Evolutionary conservation across 306 rosid genomes (phyloP), one percentile per base, ranked within the genome.

Genomic region (Carpinus viminea): DNA sequence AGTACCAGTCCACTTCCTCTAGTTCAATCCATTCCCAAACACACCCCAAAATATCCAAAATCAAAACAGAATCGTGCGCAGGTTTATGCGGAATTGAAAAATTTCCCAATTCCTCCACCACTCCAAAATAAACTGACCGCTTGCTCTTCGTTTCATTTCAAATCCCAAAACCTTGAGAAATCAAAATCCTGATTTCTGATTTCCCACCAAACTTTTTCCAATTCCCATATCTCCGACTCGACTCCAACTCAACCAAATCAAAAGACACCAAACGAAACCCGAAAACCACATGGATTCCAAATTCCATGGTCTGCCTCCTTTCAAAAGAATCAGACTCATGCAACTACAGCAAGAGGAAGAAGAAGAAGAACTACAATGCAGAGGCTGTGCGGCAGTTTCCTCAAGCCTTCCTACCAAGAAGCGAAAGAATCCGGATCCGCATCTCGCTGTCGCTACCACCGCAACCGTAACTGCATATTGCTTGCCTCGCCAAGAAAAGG

Each of bases 401-500:
- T 78, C 76, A 2, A 68, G 72, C 45, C 89, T 95, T 51, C 98
- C 94, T 0, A 80, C 92, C 1, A 94, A 94, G 84, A 95, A 95
- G 74, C 89, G 48, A 91, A 84, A 74, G 93, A 87, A 18, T 66
- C 93, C 0, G 31, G 82, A 80, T 70, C 64, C 85, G 3, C 41
- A 68, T 0, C 4, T 73, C 61, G 7, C 70, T 45, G 2, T 76
- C 57, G 9, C 76, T 16, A 11, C 73, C 16, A 48, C 70, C 2
- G 50, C 84, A 53, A 48, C 83, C 56, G n/a, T n/a, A n/a, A n/a
- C n/a, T n/a, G 10, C 86, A 3, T 85, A 72, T 66, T 86, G 81
- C 17, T 72, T 92, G 71, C 97, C 97, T 5, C n/a, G 87, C 98
- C 7, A 95, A 92, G 80, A 95, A 95, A 79, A 69, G 98, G 61